Percentiles rank a stretch among this genome's conserved stretches.
These are phyloP conservation scores for Brassica rapa DNA, from an alignment of 345 rosid species.

Conservation along the genomic window DNA sequence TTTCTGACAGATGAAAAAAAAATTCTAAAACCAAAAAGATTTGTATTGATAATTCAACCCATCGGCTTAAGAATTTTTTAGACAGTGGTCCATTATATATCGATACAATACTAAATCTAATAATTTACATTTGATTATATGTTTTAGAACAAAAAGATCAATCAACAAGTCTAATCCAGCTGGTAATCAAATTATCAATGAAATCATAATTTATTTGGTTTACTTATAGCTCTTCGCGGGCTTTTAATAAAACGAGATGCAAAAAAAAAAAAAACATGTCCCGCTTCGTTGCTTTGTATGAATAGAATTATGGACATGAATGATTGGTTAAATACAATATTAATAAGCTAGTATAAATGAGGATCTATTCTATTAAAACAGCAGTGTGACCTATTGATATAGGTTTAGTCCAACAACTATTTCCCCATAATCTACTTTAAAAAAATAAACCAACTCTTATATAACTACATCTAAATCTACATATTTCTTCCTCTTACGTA, in stretches of 20 bases:
- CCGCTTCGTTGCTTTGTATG: constrained; percentile 5
- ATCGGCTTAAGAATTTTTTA: background rate
- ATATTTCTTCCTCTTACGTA: too few relatives aligned
- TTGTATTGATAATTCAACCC: background rate
- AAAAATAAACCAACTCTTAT: too few relatives aligned
- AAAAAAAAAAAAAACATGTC: background rate
- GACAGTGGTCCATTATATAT: background rate
- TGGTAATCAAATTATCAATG: constrained; percentile 27
- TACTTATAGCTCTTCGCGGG: too few relatives aligned
- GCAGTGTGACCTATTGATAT: too few relatives aligned
- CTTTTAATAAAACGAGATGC: too few relatives aligned
- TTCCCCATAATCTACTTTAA: too few relatives aligned
- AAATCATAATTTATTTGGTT: constrained; percentile 23
- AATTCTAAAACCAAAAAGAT: too few relatives aligned
- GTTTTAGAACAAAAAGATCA: background rate
- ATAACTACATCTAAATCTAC: too few relatives aligned
- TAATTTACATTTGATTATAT: background rate
- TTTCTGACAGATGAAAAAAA: background rate
- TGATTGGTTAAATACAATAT: background rate
- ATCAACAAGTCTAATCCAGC: constrained; percentile 31
- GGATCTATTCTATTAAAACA: too few relatives aligned
- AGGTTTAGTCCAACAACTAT: too few relatives aligned
- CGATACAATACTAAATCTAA: background rate
- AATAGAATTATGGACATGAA: background rate
- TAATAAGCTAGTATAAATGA: background rate